Evolutionary conservation across 2,329 filamentous ascomycete genomes (phyloP).

Genomic region (Verticillium longisporum): DNA sequence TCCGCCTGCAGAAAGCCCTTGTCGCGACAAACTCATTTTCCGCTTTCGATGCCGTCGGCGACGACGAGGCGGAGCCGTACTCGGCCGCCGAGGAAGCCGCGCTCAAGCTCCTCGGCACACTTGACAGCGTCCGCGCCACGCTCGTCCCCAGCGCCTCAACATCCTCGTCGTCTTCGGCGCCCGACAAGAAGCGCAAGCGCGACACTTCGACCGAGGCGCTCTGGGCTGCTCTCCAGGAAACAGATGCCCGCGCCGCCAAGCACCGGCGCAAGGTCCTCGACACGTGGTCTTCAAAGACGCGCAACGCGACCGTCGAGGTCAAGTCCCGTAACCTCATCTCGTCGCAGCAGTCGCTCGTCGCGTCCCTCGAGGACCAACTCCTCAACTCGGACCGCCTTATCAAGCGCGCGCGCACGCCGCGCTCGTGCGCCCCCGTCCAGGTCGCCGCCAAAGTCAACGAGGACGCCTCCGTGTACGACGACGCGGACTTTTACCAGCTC

Average conservation of each 20-base stretch:
- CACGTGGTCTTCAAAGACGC: slow-evolving; percentile 79
- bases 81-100: slow-evolving; percentile 80
- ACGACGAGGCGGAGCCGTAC: slow-evolving; percentile 46
- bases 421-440: slow-evolving; percentile 71
- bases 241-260: slow-evolving; percentile 53
- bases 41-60: slow-evolving; percentile 33
- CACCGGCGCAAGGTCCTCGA: slow-evolving; percentile 69
- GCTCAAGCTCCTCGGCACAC: slow-evolving; percentile 74
- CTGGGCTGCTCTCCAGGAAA: slow-evolving; percentile 62
- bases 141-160: slow-evolving; percentile 36
- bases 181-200: slow-evolving; percentile 57
- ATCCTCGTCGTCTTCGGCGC: slow-evolving; percentile 22
- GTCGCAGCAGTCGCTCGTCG: slow-evolving; percentile 55
- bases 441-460: slow-evolving; percentile 48
- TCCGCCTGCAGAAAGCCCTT: slow-evolving; percentile 87
- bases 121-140: slow-evolving; percentile 61
- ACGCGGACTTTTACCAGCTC: slow-evolving; percentile 90
- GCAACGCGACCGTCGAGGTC: slow-evolving; percentile 49
- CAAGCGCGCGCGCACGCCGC: slow-evolving; percentile 61
- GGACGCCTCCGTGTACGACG: slow-evolving; percentile 71
- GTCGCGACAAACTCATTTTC: slow-evolving; percentile 72
- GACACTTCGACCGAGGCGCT: slow-evolving; percentile 54
- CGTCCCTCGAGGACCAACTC: slow-evolving; percentile 63
- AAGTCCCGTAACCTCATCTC: slow-evolving; percentile 49
- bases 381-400: slow-evolving; percentile 59